Percentiles rank a stretch among this genome's conserved stretches.
phyloP scores from a whole-genome alignment of 1,139 yeast genomes.

The Diutina ranongensis region DNA sequence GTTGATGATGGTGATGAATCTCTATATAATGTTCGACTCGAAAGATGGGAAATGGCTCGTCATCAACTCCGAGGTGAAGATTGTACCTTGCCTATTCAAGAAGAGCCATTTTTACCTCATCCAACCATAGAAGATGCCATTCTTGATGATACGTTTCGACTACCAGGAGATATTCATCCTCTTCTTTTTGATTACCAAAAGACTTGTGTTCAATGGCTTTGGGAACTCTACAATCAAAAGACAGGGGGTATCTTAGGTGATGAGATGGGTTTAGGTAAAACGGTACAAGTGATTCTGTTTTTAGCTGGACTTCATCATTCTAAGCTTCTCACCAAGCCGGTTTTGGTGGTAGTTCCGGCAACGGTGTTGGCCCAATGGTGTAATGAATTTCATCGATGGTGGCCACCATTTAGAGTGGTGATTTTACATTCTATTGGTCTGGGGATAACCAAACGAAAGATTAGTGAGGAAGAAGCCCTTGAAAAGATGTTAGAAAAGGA shows the following conservation, averaged over 20 bases:
- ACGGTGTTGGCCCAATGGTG: conserved; percentile 96
- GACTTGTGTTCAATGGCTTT: conserved; percentile 74
- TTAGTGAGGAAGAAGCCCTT: conserved; percentile 33
- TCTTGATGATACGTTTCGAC: conserved; percentile 51
- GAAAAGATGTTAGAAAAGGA: conserved; percentile 32
- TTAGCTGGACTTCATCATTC: conserved; percentile 86
- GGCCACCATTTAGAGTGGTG: conserved; percentile 88
- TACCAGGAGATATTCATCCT: conserved; percentile 89
- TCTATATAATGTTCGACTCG: not conserved
- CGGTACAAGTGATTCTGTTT: conserved; percentile 84
- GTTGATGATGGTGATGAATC: conserved; percentile 3
- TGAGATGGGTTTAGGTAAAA: conserved; percentile 96
- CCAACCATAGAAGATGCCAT: conserved; percentile 69
- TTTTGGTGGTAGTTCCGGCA: conserved; percentile 87
- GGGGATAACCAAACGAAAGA: conserved; percentile 49
- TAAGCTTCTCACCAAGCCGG: conserved; percentile 62
- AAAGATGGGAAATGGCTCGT: not conserved
- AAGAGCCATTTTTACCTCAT: conserved; percentile 40
- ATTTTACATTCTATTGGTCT: conserved; percentile 88
- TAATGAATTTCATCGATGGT: conserved; percentile 90
- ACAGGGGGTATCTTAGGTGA: conserved; percentile 96
- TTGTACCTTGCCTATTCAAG: not conserved
- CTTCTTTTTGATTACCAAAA: conserved; percentile 85
- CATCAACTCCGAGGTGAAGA: not conserved
- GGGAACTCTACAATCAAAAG: conserved; percentile 77